Conservation (phyloP, 352 stramenopile species). For the Phytophthora agathidicida region DNA sequence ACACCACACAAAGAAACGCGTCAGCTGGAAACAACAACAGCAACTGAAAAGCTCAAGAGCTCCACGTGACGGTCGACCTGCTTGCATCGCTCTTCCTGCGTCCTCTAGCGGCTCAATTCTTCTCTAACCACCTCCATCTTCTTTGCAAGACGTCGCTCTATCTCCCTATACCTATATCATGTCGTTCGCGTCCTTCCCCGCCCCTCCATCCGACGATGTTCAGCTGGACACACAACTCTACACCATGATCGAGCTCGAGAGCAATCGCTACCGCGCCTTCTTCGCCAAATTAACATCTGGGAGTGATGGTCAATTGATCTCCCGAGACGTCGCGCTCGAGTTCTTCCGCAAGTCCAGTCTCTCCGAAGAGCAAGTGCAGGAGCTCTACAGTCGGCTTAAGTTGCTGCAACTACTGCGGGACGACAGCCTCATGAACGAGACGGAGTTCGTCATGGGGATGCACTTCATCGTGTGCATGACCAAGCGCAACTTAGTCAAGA, state of each 20-base stretch:
- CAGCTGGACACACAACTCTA: conserved; percentile 48
- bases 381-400: conserved; percentile 60
- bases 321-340: conserved; percentile 36
- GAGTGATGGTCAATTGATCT: conserved; percentile 20
- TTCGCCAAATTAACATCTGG: conserved; percentile 55
- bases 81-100: conserved; percentile 4
- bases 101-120: background rate
- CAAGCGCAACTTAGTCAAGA: conserved; percentile 58
- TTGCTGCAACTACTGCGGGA: conserved; percentile 41
- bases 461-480: conserved; percentile 84
- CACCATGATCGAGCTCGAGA: conserved; percentile 70
- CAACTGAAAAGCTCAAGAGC: background rate
- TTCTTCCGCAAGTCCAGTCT: conserved; percentile 73
- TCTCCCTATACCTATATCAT: conserved; percentile 1
- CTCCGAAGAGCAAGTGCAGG: conserved; percentile 52
- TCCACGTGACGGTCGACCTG: background rate
- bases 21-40: too few species aligned
- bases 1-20: background rate
- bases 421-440: conserved; percentile 41
- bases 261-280: conserved; percentile 62
- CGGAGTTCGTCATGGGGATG: conserved; percentile 75
- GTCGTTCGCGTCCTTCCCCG: conserved; percentile 18
- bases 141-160: background rate
- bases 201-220: conserved; percentile 9
- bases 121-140: background rate